Evolutionary conservation across 2,329 filamentous ascomycete species (phyloP).

Genomic region (Exophiala dermatitidis): DNA sequence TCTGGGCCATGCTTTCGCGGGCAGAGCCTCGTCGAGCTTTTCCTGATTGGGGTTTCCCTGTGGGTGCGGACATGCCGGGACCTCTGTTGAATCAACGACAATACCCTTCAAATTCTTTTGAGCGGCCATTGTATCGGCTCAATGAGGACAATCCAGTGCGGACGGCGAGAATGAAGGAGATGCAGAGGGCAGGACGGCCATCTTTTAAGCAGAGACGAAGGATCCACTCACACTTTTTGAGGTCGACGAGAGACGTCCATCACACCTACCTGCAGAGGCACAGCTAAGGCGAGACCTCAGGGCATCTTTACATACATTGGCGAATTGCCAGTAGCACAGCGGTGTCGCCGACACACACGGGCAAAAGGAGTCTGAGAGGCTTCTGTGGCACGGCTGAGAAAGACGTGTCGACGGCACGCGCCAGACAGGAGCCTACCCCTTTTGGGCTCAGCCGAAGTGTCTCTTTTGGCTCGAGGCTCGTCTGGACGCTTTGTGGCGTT

Average conservation of each 20-base stretch:
- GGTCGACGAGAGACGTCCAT: neutral
- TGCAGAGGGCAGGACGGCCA: neutral
- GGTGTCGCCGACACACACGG: no score
- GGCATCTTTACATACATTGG: no score
- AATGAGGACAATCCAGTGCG: neutral
- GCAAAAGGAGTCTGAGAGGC: neutral
- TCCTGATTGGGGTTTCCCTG: neutral
- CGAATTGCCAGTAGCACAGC: no score
- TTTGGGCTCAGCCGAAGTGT: neutral
- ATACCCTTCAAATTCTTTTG: neutral
- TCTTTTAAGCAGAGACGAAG: neutral
- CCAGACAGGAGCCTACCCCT: neutral
- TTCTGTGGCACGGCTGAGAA: neutral
- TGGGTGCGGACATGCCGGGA: neutral
- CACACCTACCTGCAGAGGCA: no score
- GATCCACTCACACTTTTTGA: neutral
- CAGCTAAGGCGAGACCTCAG: no score
- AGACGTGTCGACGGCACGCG: neutral
- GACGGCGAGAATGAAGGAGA: neutral
- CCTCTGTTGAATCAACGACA: neutral
- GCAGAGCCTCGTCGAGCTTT: neutral
- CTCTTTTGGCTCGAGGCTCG: neutral
- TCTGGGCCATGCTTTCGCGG: conserved; percentile 8
- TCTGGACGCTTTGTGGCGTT: neutral
- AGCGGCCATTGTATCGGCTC: neutral